Evolutionary conservation across 2,329 filamentous ascomycete genomes (phyloP), one percentile per base, ranked within the genome.

Genomic region (Alternaria sp.): DNA sequence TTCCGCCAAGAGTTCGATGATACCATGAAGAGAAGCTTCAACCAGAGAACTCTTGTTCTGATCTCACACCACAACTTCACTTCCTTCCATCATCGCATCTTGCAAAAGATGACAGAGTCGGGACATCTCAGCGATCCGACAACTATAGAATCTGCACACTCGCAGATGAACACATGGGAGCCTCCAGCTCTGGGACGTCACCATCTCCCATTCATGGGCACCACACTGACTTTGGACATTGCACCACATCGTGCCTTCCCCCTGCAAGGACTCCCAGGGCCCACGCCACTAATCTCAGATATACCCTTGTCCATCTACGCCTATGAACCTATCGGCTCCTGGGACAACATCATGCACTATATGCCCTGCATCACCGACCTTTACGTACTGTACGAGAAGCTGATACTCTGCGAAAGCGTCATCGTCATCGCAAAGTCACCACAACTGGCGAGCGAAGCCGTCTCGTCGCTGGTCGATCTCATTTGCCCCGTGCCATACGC

Each of bases 1-100:
- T 81, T 81, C 51, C 78, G 79, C 44, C 79, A 80, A 59, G 78
- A 80, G 57, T 78, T 74, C 28, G 79, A 81, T 54, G 59, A 74
- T 24, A 75, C 72, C 2, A 80, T 79, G 70, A 81, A 81, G 63
- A 70, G 79, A 43, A 78, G 77, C 49, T 81, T 80, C 71, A 80
- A 80, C 53, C 79, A 81, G 52, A 70, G 78, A 55, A 76, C 74
- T 8, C 64, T 81, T 5, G 77, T 80, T 11, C 53, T 80, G n/a
- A 68, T 81, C 26, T 80, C 79, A 1, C 76, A 78, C 38, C 78
- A 81, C 64, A 73, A 77, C 51, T 81, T 81, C 51, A 68, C 76
- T 5, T 63, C 76, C 16, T 78, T 80, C 48, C 76, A 76, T 68
- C 66, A 71, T 38, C 67, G 67, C 20, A 55, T 81, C 3, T 64